Base-by-base conservation (phyloP, 176 grass and related monocot species). In the Triticum dicoccoides region DNA sequence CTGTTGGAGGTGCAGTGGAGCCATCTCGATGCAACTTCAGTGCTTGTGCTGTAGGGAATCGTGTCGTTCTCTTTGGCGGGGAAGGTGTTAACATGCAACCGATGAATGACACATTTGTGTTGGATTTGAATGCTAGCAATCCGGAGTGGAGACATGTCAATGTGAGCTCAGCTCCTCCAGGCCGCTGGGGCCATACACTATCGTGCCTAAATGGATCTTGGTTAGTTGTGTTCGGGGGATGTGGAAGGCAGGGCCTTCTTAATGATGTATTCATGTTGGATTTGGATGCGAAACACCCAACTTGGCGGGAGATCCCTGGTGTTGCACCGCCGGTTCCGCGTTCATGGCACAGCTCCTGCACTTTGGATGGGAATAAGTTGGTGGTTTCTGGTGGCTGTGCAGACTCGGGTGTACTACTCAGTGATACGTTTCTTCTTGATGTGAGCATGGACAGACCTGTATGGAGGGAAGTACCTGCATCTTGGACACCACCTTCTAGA, bases 1-100 rank as follows among this genome's bases (percentile, higher is more conserved):
- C 91, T 37, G 93, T 98, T 80, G 95, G 89, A 44, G 95, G 95
- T 65, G 87, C 93, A 33, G 95, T 98, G 68, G 93, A 98, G 72
- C 93, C 95, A 88, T 95, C 93, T n/a, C 82, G 95, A 23, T 95
- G 95, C 89, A 95, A 98, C 82, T 98, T 98, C 67, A 98, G 95
- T 92, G 93, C 93, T 9, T 95, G 95, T 90, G 95, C 95, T 85
- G 95, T 95, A 63, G 95, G 93, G 44, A 98, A 95, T 42, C 91
- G 95, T 49, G 93, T 95, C 68, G 93, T 98, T 91, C 87, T 95
- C 18, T 98, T 95, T 90, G 91, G 95, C 12, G 95, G 95, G 5
- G 95, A 98, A 89, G 93, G 95, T 68, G 87, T 98, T 79, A 95
- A 98, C 86, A 98, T 98, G 95, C 95, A 98, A 63, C 95, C 95